Conservation (phyloP, 371 early-diverging fungal genomes). For the Rhizopus sp. region DNA sequence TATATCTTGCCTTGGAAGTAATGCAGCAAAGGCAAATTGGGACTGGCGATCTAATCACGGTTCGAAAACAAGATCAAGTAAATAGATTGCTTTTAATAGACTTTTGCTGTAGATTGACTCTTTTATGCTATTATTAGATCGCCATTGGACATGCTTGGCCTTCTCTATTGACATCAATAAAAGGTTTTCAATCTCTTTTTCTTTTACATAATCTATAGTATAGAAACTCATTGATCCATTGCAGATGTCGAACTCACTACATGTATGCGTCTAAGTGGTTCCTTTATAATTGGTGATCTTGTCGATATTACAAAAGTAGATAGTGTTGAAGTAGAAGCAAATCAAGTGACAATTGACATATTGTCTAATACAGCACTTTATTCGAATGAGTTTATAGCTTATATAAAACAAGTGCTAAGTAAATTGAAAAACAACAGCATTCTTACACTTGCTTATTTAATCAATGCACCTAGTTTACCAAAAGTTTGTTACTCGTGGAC, state of each 20-base stretch:
- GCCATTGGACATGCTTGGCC: constrained; percentile 28
- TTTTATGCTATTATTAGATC: constrained; percentile 2
- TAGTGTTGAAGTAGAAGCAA: constrained; percentile 14
- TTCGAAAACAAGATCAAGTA: constrained; percentile 27
- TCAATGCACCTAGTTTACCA: constrained; percentile 41
- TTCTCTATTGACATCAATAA: constrained; percentile 14
- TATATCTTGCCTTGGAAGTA: constrained; percentile 47
- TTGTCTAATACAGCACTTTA: constrained; percentile 11
- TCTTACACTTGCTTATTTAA: background rate
- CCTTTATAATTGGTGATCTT: constrained; percentile 19
- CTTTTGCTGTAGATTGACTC: too few relatives aligned
- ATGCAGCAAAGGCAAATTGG: constrained; percentile 47
- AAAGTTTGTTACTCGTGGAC: constrained; percentile 48
- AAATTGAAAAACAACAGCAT: background rate
- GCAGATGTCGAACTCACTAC: constrained; percentile 27
- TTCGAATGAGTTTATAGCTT: constrained; percentile 11
- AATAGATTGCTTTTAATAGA: background rate
- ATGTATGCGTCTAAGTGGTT: constrained; percentile 15
- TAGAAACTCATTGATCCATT: background rate
- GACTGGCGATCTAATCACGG: constrained; percentile 59
- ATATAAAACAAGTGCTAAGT: constrained; percentile 27
- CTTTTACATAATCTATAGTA: background rate
- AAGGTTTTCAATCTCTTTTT: constrained; percentile 4
- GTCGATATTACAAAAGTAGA: constrained; percentile 14
- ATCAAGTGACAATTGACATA: constrained; percentile 11